These are phyloP conservation scores for Besnoitia besnoiti DNA, from an alignment of 169 alveolate species.

Conservation along the genomic window DNA sequence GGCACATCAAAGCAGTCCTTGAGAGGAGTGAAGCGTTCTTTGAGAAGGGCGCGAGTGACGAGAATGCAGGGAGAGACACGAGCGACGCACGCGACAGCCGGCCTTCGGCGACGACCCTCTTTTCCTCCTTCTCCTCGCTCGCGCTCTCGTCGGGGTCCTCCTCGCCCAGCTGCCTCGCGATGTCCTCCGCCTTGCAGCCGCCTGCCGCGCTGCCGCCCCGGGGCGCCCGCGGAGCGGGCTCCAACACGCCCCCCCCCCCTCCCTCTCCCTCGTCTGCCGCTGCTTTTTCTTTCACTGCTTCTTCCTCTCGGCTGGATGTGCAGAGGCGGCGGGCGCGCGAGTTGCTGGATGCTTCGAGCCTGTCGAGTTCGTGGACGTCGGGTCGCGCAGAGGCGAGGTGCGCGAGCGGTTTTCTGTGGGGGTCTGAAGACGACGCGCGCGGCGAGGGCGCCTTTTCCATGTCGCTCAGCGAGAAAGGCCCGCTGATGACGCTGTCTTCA, in stretches of 20 bases:
- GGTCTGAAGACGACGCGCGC: too few relatives aligned
- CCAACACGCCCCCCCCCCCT: background rate
- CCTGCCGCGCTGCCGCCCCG: background rate
- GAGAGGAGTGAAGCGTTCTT: background rate
- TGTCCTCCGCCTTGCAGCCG: background rate
- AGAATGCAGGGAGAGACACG: background rate
- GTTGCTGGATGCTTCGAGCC: background rate
- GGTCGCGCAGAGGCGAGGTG: background rate
- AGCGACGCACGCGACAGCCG: background rate
- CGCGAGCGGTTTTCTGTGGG: background rate
- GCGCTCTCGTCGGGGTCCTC: too few relatives aligned
- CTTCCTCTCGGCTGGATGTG: background rate
- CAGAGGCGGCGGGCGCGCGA: background rate
- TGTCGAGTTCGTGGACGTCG: background rate
- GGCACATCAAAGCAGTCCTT: background rate
- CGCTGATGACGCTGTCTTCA: background rate
- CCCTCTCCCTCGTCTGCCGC: background rate
- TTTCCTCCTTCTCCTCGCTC: too few relatives aligned
- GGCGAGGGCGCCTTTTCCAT: background rate
- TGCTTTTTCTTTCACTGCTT: background rate
- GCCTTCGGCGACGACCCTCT: too few relatives aligned
- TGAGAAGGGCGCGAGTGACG: background rate
- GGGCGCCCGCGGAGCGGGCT: background rate
- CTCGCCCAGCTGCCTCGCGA: background rate
- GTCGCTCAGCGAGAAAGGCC: background rate